A percentile compares a stretch with the other conserved stretches of the same genome.
Evolutionary conservation across 148 eudicot genomes (phyloP).

Genomic region (Spergularia marina): DNA sequence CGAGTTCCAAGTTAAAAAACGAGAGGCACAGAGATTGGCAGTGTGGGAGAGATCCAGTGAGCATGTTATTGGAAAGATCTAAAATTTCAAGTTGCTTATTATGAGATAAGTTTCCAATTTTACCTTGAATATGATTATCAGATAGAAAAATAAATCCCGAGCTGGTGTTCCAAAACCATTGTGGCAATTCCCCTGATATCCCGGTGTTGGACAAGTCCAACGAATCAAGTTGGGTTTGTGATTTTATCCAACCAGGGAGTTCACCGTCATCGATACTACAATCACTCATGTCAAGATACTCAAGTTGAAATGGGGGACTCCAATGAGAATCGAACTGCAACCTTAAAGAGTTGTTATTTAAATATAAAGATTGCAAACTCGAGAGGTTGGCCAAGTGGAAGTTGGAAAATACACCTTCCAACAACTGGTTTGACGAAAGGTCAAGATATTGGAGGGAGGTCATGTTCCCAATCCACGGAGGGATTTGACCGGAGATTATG

Average conservation of each 20-base stretch:
- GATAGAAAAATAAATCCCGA: not conserved
- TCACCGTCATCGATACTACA: conserved; percentile 1
- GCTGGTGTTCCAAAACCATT: not conserved
- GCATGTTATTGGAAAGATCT: conserved; percentile 20
- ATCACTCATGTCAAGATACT: not conserved
- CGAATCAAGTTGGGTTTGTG: conserved; percentile 21
- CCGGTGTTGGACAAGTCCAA: conserved; percentile 18
- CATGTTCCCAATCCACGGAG: conserved; percentile 14
- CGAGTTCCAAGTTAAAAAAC: conserved; percentile 1
- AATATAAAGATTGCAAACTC: not conserved
- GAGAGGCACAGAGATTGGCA: not conserved
- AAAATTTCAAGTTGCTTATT: not conserved
- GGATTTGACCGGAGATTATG: conserved; percentile 13
- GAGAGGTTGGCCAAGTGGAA: conserved; percentile 27
- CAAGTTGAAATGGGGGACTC: conserved; percentile 26
- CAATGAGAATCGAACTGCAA: conserved; percentile 11
- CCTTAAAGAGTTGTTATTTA: conserved; percentile 10
- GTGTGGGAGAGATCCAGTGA: conserved; percentile 2
- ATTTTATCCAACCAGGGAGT: conserved; percentile 27
- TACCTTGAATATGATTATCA: conserved; percentile 9
- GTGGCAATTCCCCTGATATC: conserved; percentile 11
- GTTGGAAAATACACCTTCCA: not conserved
- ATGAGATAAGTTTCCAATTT: not conserved
- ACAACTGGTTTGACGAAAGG: conserved; percentile 14
- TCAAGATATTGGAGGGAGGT: conserved; percentile 7